Percentiles rank a stretch among this genome's conserved stretches.
These are phyloP conservation scores for Knufia fluminis DNA, from an alignment of 2,329 filamentous ascomycete genomes.

Conservation along the genomic window DNA sequence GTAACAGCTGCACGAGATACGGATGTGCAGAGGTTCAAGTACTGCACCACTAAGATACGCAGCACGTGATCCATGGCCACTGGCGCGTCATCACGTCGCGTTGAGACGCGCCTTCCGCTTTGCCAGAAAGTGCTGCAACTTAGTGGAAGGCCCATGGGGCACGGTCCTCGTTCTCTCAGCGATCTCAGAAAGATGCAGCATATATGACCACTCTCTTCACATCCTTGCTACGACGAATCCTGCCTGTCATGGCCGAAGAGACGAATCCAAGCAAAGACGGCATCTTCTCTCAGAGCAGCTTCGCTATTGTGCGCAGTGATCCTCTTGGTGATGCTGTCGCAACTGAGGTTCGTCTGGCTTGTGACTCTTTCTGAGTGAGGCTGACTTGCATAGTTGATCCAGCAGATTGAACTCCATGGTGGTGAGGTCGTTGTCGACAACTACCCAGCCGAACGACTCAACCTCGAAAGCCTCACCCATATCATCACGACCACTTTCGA, in stretches of 20 bases:
- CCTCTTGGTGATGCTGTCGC: constrained; percentile 27
- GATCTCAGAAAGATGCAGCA: not conserved
- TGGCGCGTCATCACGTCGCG: too few relatives aligned
- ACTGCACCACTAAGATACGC: not conserved
- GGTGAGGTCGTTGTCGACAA: constrained; percentile 39
- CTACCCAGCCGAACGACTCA: constrained; percentile 28
- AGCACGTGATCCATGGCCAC: too few relatives aligned
- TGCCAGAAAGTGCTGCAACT: not conserved
- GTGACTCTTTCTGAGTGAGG: not conserved
- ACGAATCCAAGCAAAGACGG: not conserved
- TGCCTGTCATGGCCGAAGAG: constrained; percentile 24
- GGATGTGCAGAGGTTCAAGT: not conserved
- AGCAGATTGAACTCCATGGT: constrained; percentile 39
- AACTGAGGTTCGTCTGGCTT: not conserved
- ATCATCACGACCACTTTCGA: constrained; percentile 72
- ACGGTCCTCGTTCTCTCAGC: not conserved
- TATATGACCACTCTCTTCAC: not conserved
- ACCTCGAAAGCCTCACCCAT: constrained; percentile 47
- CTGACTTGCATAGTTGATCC: constrained; percentile 33
- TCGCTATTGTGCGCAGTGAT: constrained; percentile 38
- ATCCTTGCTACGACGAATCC: not conserved
- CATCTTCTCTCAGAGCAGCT: constrained; percentile 38
- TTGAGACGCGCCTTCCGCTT: not conserved
- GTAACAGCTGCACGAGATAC: not conserved
- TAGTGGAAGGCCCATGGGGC: not conserved